These are phyloP conservation scores for Parasitella parasitica DNA, from an alignment of 371 early-diverging fungal species.

Conservation along the genomic window DNA sequence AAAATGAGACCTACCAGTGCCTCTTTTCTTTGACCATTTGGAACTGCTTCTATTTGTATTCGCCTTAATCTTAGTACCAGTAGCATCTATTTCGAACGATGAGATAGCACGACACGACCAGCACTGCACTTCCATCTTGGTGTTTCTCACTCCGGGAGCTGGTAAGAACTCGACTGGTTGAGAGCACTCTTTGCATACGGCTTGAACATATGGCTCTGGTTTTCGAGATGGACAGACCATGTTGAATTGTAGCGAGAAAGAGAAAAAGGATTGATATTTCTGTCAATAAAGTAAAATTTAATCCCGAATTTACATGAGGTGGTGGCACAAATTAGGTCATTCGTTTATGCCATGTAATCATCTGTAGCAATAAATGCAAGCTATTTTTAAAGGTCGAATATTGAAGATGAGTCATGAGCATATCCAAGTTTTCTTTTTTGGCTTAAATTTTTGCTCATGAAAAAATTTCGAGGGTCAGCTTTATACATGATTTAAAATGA, in stretches of 20 bases:
- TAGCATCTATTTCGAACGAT: slow-evolving; percentile 51
- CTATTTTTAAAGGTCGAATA: too few relatives aligned
- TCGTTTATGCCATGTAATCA: neutral
- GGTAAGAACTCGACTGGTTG: slow-evolving; percentile 43
- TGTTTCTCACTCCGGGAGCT: slow-evolving; percentile 11
- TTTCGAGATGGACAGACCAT: slow-evolving; percentile 30
- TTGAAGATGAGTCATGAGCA: too few relatives aligned
- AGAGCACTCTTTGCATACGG: slow-evolving; percentile 38
- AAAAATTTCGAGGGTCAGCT: too few relatives aligned
- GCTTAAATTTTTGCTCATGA: too few relatives aligned
- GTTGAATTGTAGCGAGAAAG: neutral
- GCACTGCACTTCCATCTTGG: slow-evolving; percentile 44
- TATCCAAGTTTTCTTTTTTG: too few relatives aligned
- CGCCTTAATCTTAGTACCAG: slow-evolving; percentile 31
- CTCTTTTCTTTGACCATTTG: slow-evolving; percentile 39
- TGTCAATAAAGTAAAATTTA: neutral
- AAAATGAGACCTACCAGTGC: slow-evolving; percentile 27
- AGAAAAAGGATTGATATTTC: neutral
- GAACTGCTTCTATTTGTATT: slow-evolving; percentile 17
- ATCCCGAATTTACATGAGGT: neutral
- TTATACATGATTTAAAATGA: too few relatives aligned
- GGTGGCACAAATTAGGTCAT: neutral
- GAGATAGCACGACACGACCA: slow-evolving; percentile 51
- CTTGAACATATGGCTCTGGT: slow-evolving; percentile 49
- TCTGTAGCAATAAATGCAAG: too few relatives aligned